A percentile compares a stretch with the other conserved stretches of the same genome.
Conservation (phyloP, 192 early-diverging fungal species). For the Backusella luteola region DNA sequence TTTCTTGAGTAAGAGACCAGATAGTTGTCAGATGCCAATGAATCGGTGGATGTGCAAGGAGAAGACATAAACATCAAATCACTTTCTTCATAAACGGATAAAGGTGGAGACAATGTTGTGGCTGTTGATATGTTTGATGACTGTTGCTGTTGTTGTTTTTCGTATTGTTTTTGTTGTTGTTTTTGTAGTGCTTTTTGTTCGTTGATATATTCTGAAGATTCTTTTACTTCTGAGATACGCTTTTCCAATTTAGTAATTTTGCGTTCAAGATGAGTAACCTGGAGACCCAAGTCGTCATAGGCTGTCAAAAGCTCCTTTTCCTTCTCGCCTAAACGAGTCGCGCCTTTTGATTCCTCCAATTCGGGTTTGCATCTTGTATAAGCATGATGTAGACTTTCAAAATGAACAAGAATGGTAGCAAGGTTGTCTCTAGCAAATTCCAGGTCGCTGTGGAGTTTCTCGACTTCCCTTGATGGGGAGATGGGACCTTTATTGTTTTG, state of each 20-base stretch:
- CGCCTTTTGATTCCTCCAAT: slow-evolving; percentile 5
- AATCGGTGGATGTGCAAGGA: slow-evolving; percentile 3
- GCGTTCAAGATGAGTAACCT: slow-evolving; percentile 35
- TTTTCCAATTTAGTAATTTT: slow-evolving; percentile 32
- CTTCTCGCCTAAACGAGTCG: slow-evolving; percentile 25
- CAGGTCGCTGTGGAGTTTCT: slow-evolving; percentile 27
- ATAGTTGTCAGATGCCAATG: slow-evolving; percentile 7
- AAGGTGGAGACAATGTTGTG: background rate
- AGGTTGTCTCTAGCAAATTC: slow-evolving; percentile 30
- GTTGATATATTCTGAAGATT: background rate
- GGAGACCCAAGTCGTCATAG: slow-evolving; percentile 36
- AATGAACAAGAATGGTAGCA: slow-evolving; percentile 34
- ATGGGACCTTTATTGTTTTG: background rate
- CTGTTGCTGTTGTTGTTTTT: background rate
- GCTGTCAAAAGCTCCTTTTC: slow-evolving; percentile 37
- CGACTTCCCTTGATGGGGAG: slow-evolving; percentile 7
- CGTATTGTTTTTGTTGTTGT: background rate
- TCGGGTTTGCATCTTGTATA: slow-evolving; percentile 27
- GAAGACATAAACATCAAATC: background rate
- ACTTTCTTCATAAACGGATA: slow-evolving; percentile 1
- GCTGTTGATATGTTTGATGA: background rate
- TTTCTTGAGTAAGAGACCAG: background rate
- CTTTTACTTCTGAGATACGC: slow-evolving; percentile 10
- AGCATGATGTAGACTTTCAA: slow-evolving; percentile 30
- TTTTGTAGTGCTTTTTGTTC: background rate